Evolutionary conservation across 148 eudicot species (phyloP).

Genomic region (Rhododendron ovatum): DNA sequence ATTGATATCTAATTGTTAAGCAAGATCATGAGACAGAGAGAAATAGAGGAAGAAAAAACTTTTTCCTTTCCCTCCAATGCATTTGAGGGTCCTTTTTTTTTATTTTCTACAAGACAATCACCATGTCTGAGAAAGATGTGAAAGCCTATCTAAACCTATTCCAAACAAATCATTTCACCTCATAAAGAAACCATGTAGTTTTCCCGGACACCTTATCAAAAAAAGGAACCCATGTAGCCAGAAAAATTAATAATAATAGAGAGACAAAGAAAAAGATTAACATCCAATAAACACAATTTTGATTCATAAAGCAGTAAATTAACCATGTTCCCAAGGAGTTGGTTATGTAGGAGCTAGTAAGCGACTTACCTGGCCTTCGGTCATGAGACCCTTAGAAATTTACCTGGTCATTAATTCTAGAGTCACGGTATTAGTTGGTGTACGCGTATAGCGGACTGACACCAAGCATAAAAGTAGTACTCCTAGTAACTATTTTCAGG

Average conservation of each 20-base stretch:
- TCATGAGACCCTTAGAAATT: neutral
- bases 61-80: constrained; percentile 22
- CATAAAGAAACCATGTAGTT: neutral
- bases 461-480: neutral
- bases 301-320: neutral
- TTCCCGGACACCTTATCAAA: too few relatives aligned
- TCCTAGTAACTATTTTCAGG: neutral
- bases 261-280: neutral
- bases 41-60: constrained; percentile 7
- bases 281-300: neutral
- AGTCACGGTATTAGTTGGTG: neutral
- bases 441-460: neutral
- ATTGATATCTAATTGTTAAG: constrained; percentile 4
- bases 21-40: neutral
- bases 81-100: constrained; percentile 18
- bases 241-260: neutral
- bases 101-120: constrained; percentile 32
- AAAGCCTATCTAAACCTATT: constrained; percentile 30
- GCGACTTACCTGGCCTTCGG: neutral
- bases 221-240: neutral
- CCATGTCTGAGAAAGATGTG: constrained; percentile 41
- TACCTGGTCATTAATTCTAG: too few relatives aligned
- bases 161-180: constrained; percentile 6
- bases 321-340: neutral
- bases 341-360: neutral